phyloP scores from a whole-genome alignment of 257 asterid genomes.

The Solanum chiquidenum region DNA sequence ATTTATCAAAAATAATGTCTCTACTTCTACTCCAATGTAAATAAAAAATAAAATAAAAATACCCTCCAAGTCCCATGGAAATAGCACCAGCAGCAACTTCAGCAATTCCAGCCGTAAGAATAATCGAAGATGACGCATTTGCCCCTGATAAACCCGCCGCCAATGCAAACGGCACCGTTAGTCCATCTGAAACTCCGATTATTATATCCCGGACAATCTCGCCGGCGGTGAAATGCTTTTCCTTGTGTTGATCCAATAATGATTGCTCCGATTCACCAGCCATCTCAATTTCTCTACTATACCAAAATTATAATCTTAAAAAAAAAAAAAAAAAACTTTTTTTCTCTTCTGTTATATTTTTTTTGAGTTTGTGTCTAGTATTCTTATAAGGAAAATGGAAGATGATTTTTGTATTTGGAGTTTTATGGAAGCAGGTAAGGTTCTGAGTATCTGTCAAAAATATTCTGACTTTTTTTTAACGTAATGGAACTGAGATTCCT shows the following conservation, averaged over 20 bases:
- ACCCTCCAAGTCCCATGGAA: slow-evolving; percentile 99
- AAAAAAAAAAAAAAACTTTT: neutral
- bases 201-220: slow-evolving; percentile 84
- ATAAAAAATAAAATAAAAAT: no score
- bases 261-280: slow-evolving; percentile 26
- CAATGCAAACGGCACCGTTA: slow-evolving; percentile 91
- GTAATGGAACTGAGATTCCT: neutral
- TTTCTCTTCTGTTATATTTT: neutral
- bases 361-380: neutral
- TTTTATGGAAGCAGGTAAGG: neutral
- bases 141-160: slow-evolving; percentile 98
- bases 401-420: neutral
- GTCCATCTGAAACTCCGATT: slow-evolving; percentile 92
- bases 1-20: no score
- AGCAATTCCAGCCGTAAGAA: slow-evolving; percentile 90
- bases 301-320: neutral
- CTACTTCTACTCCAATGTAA: no score
- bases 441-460: neutral
- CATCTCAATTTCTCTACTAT: slow-evolving; percentile 9
- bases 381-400: neutral
- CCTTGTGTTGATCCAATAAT: slow-evolving; percentile 52
- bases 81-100: slow-evolving; percentile 98
- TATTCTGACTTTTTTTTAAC: neutral
- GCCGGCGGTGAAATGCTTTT: slow-evolving; percentile 89
- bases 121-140: slow-evolving; percentile 74